Percentiles rank a stretch among this genome's conserved stretches.
These are phyloP conservation scores for Yarrowia sp. DNA, from an alignment of 805 yeast genomes.

Conservation along the genomic window DNA sequence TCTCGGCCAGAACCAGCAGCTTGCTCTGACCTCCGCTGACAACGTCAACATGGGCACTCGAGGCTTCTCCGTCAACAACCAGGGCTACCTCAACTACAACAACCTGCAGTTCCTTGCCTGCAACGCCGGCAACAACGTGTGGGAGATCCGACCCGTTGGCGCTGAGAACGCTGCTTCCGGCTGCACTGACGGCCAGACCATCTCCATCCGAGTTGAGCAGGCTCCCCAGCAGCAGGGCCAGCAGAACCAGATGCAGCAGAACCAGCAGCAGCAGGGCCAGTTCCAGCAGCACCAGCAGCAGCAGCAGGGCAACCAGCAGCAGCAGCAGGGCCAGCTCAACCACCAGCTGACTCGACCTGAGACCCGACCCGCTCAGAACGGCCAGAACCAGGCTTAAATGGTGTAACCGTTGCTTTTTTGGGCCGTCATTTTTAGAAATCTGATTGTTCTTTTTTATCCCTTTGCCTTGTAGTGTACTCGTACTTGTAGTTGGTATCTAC, in stretches of 20 bases:
- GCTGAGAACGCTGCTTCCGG: constrained; percentile 29
- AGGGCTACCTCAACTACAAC: constrained; percentile 21
- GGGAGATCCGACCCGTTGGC: constrained; percentile 29
- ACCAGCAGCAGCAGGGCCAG: background rate
- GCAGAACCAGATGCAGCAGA: constrained; percentile 18
- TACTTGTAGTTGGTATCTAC: background rate
- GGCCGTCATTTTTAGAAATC: background rate
- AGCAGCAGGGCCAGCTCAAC: background rate
- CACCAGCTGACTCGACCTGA: constrained; percentile 15
- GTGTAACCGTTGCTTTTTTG: background rate
- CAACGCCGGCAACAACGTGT: constrained; percentile 29
- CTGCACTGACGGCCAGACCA: constrained; percentile 27
- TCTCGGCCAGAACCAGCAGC: constrained; percentile 5
- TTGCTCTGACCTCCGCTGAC: constrained; percentile 65
- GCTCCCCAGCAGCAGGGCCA: constrained; percentile 26
- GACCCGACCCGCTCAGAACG: constrained; percentile 7
- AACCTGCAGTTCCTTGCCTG: constrained; percentile 18
- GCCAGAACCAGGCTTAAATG: background rate
- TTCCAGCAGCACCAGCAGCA: constrained; percentile 6
- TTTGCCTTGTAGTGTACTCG: background rate
- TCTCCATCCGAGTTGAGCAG: constrained; percentile 18
- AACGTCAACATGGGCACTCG: constrained; percentile 97
- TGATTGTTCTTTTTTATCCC: background rate
- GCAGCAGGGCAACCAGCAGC: constrained; percentile 15
- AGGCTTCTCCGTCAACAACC: constrained; percentile 36